A percentile compares a stretch with the other conserved stretches of the same genome.
These are phyloP conservation scores for Achaetomium macrosporum DNA, from an alignment of 2,329 filamentous ascomycete genomes.

Conservation along the genomic window DNA sequence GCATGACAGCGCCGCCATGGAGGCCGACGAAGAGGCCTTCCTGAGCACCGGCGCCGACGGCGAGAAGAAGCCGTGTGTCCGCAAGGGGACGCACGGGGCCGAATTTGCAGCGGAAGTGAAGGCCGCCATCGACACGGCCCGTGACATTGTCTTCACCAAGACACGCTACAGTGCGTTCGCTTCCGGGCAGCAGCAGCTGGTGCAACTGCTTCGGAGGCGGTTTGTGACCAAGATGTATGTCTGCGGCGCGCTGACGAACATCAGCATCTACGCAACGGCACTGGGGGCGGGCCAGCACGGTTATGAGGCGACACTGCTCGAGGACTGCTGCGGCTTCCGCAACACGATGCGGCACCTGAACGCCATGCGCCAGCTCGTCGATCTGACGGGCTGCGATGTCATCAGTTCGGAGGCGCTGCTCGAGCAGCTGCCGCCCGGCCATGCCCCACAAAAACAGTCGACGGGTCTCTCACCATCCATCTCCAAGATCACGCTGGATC, in stretches of 20 bases:
- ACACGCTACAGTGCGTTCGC: slow-evolving; percentile 84
- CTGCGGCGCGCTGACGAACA: slow-evolving; percentile 78
- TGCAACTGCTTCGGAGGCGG: slow-evolving; percentile 73
- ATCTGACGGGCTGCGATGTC: slow-evolving; percentile 67
- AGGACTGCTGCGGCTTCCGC: slow-evolving; percentile 83
- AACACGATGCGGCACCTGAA: slow-evolving; percentile 61
- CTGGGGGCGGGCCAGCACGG: slow-evolving; percentile 86
- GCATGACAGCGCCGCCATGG: slow-evolving; percentile 30
- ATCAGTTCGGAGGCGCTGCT: slow-evolving; percentile 56
- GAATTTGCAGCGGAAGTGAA: slow-evolving; percentile 41
- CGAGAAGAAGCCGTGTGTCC: slow-evolving; percentile 38
- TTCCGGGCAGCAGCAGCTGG: slow-evolving; percentile 57
- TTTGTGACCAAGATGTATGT: slow-evolving; percentile 87
- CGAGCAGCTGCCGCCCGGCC: slow-evolving; percentile 26
- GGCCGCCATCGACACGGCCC: slow-evolving; percentile 37
- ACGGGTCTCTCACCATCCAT: slow-evolving; percentile 29
- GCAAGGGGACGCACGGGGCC: slow-evolving; percentile 39
- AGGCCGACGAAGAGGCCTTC: slow-evolving; percentile 39
- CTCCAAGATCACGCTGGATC: slow-evolving; percentile 32
- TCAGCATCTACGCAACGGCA: slow-evolving; percentile 86
- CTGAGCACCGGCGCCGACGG: slow-evolving; percentile 23
- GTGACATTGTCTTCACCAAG: slow-evolving; percentile 56
- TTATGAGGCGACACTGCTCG: slow-evolving; percentile 76
- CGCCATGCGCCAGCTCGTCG: slow-evolving; percentile 64
- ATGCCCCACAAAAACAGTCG: slow-evolving; percentile 7